A percentile compares a stretch with the other conserved stretches of the same genome.
Conservation (phyloP, 2,329 filamentous ascomycete genomes). For the Acephala macrosclerotiorum region DNA sequence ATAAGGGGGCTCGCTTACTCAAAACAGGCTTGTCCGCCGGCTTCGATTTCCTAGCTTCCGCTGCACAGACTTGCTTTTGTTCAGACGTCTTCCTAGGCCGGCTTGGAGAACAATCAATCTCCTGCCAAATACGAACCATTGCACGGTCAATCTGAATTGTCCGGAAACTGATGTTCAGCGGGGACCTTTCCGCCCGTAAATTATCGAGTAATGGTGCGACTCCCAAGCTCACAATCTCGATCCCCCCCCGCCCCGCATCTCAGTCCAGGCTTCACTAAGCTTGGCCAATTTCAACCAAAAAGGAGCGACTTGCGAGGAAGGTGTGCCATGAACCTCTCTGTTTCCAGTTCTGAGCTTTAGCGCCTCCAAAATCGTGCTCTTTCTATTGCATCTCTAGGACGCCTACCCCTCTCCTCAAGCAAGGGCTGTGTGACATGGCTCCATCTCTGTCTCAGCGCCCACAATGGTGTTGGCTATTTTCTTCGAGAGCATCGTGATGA, state of each 20-base stretch:
- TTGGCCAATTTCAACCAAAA: background rate
- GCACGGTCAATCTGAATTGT: background rate
- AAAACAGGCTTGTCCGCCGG: background rate
- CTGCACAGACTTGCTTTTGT: constrained; percentile 16
- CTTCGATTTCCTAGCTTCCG: constrained; percentile 10
- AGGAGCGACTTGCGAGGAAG: background rate
- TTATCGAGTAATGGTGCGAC: background rate
- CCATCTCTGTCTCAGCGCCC: background rate
- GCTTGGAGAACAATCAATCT: background rate
- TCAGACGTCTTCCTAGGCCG: constrained; percentile 1
- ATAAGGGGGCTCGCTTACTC: constrained; percentile 2
- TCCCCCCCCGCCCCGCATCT: background rate
- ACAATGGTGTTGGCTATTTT: background rate
- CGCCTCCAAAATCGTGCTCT: constrained; percentile 3
- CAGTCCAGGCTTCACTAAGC: background rate
- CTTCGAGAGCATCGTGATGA: background rate
- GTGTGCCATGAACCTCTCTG: constrained; percentile 5
- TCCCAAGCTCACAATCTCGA: background rate
- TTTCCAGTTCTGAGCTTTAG: background rate
- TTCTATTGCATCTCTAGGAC: background rate
- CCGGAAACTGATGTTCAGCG: too few relatives aligned
- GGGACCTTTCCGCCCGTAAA: too few relatives aligned
- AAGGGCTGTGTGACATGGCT: background rate
- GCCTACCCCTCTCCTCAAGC: background rate
- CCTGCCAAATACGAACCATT: background rate